Conservation (phyloP, 164 flowering plant genomes). For the Magnolia sinica region DNA sequence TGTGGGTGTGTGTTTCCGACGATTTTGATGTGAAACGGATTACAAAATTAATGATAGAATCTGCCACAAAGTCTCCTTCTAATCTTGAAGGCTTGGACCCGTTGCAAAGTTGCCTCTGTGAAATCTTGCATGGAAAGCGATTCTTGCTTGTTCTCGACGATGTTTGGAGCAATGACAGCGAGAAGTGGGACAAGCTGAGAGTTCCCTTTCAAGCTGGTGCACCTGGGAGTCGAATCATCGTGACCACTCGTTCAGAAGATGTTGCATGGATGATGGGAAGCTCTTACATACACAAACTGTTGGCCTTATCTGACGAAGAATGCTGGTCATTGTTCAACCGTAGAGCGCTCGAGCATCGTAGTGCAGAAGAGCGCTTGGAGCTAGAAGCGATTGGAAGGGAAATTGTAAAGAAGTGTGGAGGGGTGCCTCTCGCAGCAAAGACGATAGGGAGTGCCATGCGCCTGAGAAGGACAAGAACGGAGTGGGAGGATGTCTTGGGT, state of each 20-base stretch:
- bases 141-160: background rate
- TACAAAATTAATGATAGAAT: background rate
- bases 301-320: background rate
- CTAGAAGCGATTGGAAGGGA: background rate
- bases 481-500: background rate
- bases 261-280: background rate
- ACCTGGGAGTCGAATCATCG: slow-evolving; percentile 4
- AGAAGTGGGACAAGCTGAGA: background rate
- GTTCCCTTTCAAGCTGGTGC: background rate
- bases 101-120: background rate
- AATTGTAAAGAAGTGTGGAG: slow-evolving; percentile 5
- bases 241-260: slow-evolving; percentile 3
- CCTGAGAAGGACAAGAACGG: background rate
- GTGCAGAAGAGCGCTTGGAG: background rate
- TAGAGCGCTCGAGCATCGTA: background rate
- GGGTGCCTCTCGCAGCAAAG: slow-evolving; percentile 2
- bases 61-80: background rate
- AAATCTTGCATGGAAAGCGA: background rate
- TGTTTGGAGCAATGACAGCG: background rate
- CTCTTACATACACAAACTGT: background rate
- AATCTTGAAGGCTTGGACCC: background rate
- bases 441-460: slow-evolving; percentile 1
- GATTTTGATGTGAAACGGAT: background rate
- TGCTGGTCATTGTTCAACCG: slow-evolving; percentile 1
- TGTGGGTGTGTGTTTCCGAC: background rate